phyloP scores from a whole-genome alignment of 495 filamentous ascomycete species.

The Hyaloscypha bicolor region DNA sequence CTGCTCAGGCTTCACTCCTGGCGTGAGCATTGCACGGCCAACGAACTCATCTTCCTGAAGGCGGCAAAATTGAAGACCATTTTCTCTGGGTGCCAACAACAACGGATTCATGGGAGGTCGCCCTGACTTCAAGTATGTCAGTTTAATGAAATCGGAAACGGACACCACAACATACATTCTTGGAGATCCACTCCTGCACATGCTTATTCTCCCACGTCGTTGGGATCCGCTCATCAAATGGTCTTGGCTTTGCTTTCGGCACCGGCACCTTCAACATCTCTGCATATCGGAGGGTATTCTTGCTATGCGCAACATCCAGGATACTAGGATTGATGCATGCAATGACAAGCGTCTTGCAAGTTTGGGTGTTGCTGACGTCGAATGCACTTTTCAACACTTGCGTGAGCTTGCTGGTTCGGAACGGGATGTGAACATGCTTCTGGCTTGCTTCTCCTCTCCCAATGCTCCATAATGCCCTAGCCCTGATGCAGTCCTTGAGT shows the following conservation, averaged over 20 bases:
- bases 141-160: not conserved
- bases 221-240: not conserved
- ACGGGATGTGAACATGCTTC: slow-evolving; percentile 27
- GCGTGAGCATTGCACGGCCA: not conserved
- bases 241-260: not conserved
- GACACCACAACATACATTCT: not conserved
- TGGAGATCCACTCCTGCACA: not conserved
- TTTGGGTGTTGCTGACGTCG: slow-evolving; percentile 18
- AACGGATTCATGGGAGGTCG: not conserved
- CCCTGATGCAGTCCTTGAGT: slow-evolving; percentile 41
- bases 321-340: slow-evolving; percentile 31
- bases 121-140: not conserved
- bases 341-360: slow-evolving; percentile 34
- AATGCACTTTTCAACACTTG: slow-evolving; percentile 40
- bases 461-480: slow-evolving; percentile 13
- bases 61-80: not conserved
- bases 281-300: slow-evolving; percentile 31
- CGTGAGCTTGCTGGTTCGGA: slow-evolving; percentile 36
- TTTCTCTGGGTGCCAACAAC: not conserved
- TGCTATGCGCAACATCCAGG: slow-evolving; percentile 23
- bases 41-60: not conserved
- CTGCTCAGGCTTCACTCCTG: not conserved
- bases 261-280: slow-evolving; percentile 29
- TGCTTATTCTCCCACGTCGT: not conserved
- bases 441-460: not conserved